Evolutionary conservation across 2,329 filamentous ascomycete genomes (phyloP), one percentile per base, ranked within the genome.

Genomic region (Acrodontium crateriforme): DNA sequence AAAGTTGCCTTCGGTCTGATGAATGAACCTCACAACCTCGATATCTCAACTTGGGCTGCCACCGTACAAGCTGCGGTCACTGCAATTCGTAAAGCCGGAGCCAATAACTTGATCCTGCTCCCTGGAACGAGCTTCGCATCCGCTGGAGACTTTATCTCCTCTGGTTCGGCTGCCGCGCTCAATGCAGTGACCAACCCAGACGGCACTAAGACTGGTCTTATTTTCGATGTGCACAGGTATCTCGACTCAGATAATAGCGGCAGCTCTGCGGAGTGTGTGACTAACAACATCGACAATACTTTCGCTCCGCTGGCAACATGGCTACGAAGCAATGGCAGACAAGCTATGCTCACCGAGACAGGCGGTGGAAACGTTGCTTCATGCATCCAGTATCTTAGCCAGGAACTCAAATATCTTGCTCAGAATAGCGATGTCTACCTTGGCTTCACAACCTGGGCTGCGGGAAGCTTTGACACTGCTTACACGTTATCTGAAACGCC

Each of bases 1-100:
- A 69, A 65, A 34, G 53, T 79, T 15, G 59, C 67, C 3, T 75
- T 79, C 38, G 73, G 71, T 9, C 46, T 79, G 23, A 78, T 79
- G 73, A 80, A 79, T 52, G 75, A 60, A 53, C 74, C 74, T 2
- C 38, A 46, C 28, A 44, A 46, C 26, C 32, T 50, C 28, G 63
- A 72, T 41, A 58, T 75, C 38, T 48, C 45, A 14, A 48, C 53
- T 1, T 79, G 74, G 74, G 71, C 67, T 1, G 47, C 59, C 4
- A 71, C 69, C 0, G 67, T 69, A 35, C 75, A 79, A 45, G 60
- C 59, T 8, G 72, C 60, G 10, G 74, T 81, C 2, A 72, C 65
- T 1, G 74, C 71, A 3, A 78, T 81, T 41, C 68, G 75, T 23
- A 50, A 63, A 22, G 65, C 69, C 2, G 74, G 74, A n/a, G 73